Percentiles rank a stretch among this genome's conserved stretches.
These are phyloP conservation scores for Prunus mira DNA, from an alignment of 306 rosid genomes.

Conservation along the genomic window DNA sequence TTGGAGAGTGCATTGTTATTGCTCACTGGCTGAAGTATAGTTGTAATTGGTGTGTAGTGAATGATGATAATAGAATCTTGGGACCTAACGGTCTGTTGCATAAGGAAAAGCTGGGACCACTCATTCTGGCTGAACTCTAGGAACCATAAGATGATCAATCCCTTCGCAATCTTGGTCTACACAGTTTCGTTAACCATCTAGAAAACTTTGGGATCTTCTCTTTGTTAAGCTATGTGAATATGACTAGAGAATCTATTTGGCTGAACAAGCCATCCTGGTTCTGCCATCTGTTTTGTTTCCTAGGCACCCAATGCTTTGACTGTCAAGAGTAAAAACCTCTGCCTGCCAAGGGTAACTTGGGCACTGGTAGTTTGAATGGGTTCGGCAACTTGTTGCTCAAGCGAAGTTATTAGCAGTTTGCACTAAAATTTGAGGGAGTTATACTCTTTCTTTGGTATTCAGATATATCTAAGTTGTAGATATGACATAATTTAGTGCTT, in stretches of 20 bases:
- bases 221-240: not conserved
- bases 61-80: not conserved
- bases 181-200: not conserved
- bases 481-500: slow-evolving; percentile 20
- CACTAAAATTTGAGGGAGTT: not conserved
- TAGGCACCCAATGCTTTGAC: slow-evolving; percentile 7
- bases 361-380: slow-evolving; percentile 7
- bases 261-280: not conserved
- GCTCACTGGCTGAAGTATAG: not conserved
- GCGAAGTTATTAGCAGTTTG: slow-evolving; percentile 11
- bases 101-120: not conserved
- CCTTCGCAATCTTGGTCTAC: not conserved
- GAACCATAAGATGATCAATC: not conserved
- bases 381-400: slow-evolving; percentile 10
- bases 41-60: slow-evolving; percentile 1
- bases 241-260: not conserved
- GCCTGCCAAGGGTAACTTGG: slow-evolving; percentile 1
- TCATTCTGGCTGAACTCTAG: not conserved
- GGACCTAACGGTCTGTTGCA: slow-evolving; percentile 1
- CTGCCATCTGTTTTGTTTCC: not conserved
- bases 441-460: not conserved
- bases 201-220: not conserved
- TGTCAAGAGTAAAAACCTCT: not conserved
- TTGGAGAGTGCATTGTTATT: not conserved
- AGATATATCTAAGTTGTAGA: slow-evolving; percentile 24